Evolutionary conservation across 306 rosid genomes (phyloP).

Genomic region (Cicer cuneatum): DNA sequence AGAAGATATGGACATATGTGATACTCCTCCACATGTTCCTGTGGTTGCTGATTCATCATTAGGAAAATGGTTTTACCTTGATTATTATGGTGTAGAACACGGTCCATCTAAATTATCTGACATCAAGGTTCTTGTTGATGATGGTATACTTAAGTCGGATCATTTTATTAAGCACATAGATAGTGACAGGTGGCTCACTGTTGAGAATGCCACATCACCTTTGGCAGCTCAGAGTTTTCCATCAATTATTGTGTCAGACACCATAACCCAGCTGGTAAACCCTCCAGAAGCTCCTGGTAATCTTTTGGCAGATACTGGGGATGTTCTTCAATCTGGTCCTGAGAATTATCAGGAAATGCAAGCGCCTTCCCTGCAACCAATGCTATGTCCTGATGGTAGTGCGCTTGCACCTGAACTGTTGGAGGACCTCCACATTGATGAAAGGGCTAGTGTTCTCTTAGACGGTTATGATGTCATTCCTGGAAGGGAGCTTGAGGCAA

Average conservation of each 20-base stretch:
- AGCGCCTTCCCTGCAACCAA: slow-evolving; percentile 39
- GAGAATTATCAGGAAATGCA: slow-evolving; percentile 52
- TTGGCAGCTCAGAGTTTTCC: slow-evolving; percentile 66
- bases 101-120: slow-evolving; percentile 87
- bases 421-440: slow-evolving; percentile 77
- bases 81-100: slow-evolving; percentile 75
- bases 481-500: slow-evolving; percentile 83
- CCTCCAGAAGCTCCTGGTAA: slow-evolving; percentile 99
- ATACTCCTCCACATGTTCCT: slow-evolving; percentile 95
- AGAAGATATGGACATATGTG: slow-evolving; percentile 99
- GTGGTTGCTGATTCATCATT: slow-evolving; percentile 62
- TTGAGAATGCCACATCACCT: slow-evolving; percentile 97
- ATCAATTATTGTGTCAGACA: slow-evolving; percentile 65
- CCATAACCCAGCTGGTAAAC: slow-evolving; percentile 78
- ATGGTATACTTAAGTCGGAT: slow-evolving; percentile 81
- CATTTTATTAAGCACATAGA: slow-evolving; percentile 92
- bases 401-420: slow-evolving; percentile 53
- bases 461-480: slow-evolving; percentile 80
- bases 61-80: slow-evolving; percentile 96
- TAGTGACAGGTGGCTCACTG: slow-evolving; percentile 92
- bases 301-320: slow-evolving; percentile 69
- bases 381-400: slow-evolving; percentile 45
- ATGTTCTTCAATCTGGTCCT: slow-evolving; percentile 56
- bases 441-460: slow-evolving; percentile 73
- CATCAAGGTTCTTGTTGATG: slow-evolving; percentile 81